Conservation (phyloP, 2,329 filamentous ascomycete species). For the Colletotrichum sp. region DNA sequence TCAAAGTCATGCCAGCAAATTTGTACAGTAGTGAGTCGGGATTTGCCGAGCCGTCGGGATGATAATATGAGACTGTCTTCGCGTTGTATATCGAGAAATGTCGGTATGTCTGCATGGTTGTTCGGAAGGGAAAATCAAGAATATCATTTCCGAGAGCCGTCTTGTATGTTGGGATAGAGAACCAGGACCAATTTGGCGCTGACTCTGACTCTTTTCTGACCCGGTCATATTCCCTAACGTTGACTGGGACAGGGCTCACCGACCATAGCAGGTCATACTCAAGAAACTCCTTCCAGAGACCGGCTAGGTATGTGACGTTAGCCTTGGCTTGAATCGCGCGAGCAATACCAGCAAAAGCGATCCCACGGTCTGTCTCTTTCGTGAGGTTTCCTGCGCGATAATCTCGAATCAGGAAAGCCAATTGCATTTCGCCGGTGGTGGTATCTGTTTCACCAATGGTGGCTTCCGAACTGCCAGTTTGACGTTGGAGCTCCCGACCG, state of each 20-base stretch:
- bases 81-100: background rate
- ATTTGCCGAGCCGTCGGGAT: background rate
- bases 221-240: fast-evolving
- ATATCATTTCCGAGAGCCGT: background rate
- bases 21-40: background rate
- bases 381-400: background rate
- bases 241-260: background rate
- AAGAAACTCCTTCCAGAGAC: background rate
- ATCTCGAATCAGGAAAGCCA: background rate
- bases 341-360: background rate
- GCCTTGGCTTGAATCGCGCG: background rate
- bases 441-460: background rate
- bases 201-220: background rate
- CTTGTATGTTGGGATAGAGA: background rate
- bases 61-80: background rate
- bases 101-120: background rate
- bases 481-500: background rate
- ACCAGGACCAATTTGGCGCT: background rate
- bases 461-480: background rate
- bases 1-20: background rate
- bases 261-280: background rate
- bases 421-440: background rate
- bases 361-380: background rate
- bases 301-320: background rate
- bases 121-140: background rate